A percentile compares a stretch with the other conserved stretches of the same genome.
phyloP scores from a whole-genome alignment of 306 rosid genomes.

The Cucumis sativus region DNA sequence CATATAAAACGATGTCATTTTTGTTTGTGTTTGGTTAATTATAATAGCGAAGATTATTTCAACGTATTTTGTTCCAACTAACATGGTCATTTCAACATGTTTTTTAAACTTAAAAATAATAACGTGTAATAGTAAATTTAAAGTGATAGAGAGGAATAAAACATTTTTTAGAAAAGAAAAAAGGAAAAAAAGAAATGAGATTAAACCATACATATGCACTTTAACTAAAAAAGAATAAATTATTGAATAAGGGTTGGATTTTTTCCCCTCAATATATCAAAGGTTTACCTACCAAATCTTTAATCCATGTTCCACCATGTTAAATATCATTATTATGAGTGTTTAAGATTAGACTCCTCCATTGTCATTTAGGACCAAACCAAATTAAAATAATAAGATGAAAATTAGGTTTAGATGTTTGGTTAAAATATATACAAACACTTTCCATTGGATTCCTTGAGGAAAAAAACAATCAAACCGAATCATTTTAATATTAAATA shows the following conservation, averaged over 20 bases:
- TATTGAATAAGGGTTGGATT: neutral
- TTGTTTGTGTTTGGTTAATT: too few species aligned
- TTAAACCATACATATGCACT: neutral
- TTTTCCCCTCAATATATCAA: conserved; percentile 18
- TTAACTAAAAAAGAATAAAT: neutral
- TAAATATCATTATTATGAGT: neutral
- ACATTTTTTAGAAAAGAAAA: too few species aligned
- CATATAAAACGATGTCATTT: too few species aligned
- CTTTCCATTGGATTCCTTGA: neutral
- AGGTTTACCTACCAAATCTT: conserved; percentile 37
- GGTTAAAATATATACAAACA: neutral
- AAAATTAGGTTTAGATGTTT: neutral
- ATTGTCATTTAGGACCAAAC: conserved; percentile 34
- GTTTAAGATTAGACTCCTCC: conserved; percentile 20
- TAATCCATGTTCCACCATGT: conserved; percentile 20
- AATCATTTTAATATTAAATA: too few species aligned
- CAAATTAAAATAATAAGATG: neutral
- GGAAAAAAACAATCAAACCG: neutral
- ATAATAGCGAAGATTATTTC: too few species aligned
- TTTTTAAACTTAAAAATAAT: too few species aligned
- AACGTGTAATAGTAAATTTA: too few species aligned
- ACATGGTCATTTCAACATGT: too few species aligned
- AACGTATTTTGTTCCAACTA: too few species aligned
- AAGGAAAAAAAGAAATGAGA: too few species aligned
- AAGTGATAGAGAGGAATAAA: too few species aligned